Evolutionary conservation across 2,329 filamentous ascomycete genomes (phyloP).

Genomic region (Venturia aucupariae): DNA sequence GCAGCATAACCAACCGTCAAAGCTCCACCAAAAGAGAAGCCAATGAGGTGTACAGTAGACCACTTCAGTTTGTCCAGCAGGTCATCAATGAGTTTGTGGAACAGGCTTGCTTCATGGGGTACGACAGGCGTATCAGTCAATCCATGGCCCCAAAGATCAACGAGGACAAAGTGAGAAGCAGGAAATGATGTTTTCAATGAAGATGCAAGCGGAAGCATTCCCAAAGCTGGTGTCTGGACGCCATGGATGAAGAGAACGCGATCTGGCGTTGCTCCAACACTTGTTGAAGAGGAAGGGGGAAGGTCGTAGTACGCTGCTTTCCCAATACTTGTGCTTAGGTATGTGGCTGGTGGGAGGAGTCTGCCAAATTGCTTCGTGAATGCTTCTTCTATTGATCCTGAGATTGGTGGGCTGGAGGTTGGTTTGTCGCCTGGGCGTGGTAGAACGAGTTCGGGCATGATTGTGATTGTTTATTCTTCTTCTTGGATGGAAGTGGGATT

Average conservation of each 20-base stretch:
- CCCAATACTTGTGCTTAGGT: slow-evolving; percentile 25
- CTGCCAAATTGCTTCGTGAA: slow-evolving; percentile 32
- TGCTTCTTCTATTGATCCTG: slow-evolving; percentile 28
- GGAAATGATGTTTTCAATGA: slow-evolving; percentile 30
- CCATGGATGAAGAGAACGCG: slow-evolving; percentile 42
- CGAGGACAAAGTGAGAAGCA: slow-evolving; percentile 31
- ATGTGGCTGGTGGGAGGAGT: slow-evolving; percentile 31
- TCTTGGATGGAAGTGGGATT: too few relatives aligned
- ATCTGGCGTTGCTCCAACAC: slow-evolving; percentile 7
- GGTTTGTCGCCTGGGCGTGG: slow-evolving; percentile 22
- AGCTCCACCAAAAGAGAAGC: slow-evolving; percentile 42
- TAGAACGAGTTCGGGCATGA: slow-evolving; percentile 17
- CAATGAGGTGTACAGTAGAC: slow-evolving; percentile 37
- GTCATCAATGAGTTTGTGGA: slow-evolving; percentile 33
- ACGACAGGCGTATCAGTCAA: slow-evolving; percentile 39
- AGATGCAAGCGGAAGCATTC: slow-evolving; percentile 35
- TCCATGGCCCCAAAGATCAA: slow-evolving; percentile 47
- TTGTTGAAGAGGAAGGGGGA: slow-evolving; percentile 16
- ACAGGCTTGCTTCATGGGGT: slow-evolving; percentile 34
- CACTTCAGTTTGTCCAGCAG: slow-evolving; percentile 35
- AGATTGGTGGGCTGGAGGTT: slow-evolving; percentile 21
- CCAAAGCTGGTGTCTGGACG: slow-evolving; percentile 42
- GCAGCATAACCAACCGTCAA: slow-evolving; percentile 32
- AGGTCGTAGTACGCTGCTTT: slow-evolving; percentile 35
- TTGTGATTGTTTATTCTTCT: background rate